A percentile compares a stretch with the other conserved stretches of the same genome.
These are phyloP conservation scores for Pistacia vera DNA, from an alignment of 345 rosid species.

Conservation along the genomic window DNA sequence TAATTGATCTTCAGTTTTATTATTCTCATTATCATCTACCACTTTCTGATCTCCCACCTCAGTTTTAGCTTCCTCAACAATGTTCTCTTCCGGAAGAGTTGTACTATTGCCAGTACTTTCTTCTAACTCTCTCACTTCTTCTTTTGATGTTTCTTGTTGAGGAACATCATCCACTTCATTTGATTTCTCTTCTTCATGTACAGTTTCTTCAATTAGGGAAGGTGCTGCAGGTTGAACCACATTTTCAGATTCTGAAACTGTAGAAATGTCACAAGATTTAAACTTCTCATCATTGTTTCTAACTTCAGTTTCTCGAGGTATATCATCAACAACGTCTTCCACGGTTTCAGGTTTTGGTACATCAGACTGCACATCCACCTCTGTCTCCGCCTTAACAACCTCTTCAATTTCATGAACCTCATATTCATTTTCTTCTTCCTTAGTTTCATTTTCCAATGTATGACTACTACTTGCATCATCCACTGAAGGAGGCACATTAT, in stretches of 20 bases:
- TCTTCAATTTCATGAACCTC: constrained; percentile 34
- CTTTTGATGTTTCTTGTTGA: not conserved
- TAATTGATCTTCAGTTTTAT: not conserved
- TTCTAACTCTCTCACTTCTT: not conserved
- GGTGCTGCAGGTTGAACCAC: not conserved
- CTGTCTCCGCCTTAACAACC: constrained; percentile 31
- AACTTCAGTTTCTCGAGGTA: constrained; percentile 10
- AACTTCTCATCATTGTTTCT: constrained; percentile 32
- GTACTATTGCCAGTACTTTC: not conserved
- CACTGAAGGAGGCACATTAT: constrained; percentile 5
- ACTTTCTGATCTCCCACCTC: constrained; percentile 21
- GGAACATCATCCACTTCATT: constrained; percentile 2
- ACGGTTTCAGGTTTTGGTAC: constrained; percentile 17
- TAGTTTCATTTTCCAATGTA: constrained; percentile 24
- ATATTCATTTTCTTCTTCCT: constrained; percentile 26
- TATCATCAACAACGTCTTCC: constrained; percentile 25
- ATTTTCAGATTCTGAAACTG: constrained; percentile 25
- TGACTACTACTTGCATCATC: constrained; percentile 9
- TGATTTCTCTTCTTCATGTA: constrained; percentile 14
- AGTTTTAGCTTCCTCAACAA: constrained; percentile 24
- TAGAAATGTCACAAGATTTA: constrained; percentile 9
- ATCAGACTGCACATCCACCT: constrained; percentile 17
- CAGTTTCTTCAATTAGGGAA: not conserved
- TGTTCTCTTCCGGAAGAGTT: constrained; percentile 20
- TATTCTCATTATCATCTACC: not conserved